Evolutionary conservation across 2,329 filamentous ascomycete species (phyloP).

Genomic region (Zelopaecilomyces penicillatus): DNA sequence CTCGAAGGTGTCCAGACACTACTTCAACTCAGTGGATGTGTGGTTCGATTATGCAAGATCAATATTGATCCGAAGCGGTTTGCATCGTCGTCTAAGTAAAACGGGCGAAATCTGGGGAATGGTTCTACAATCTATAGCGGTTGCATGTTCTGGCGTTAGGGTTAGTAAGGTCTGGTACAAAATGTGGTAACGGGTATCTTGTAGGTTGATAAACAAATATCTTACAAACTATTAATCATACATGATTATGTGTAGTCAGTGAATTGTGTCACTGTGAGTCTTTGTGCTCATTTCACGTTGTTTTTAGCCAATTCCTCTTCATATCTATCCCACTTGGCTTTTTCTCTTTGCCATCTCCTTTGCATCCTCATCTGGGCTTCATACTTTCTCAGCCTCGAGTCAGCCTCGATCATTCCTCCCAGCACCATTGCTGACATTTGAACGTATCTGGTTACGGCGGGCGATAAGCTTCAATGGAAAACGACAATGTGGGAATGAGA

Average conservation of each 20-base stretch:
- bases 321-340: slow-evolving; percentile 60
- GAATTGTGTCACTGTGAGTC: too few relatives aligned
- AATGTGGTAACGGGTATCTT: neutral
- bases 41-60: slow-evolving; percentile 84
- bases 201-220: neutral
- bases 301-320: slow-evolving; percentile 50
- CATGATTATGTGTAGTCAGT: neutral
- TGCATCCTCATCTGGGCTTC: slow-evolving; percentile 58
- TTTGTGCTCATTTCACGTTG: slow-evolving; percentile 23
- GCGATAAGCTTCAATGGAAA: neutral
- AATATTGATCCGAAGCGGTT: slow-evolving; percentile 93
- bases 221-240: neutral
- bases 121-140: slow-evolving; percentile 10
- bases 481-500: neutral
- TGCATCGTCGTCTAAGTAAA: slow-evolving; percentile 31
- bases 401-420: slow-evolving; percentile 69
- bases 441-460: slow-evolving; percentile 49
- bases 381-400: slow-evolving; percentile 57
- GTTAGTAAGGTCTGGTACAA: slow-evolving; percentile 10
- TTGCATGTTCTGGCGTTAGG: slow-evolving; percentile 27
- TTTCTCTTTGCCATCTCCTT: slow-evolving; percentile 53
- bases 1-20: slow-evolving; percentile 95
- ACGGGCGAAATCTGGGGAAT: slow-evolving; percentile 3
- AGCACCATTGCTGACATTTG: slow-evolving; percentile 84
- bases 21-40: slow-evolving; percentile 85